These are phyloP conservation scores for Magnaporthiopsis rhizophila DNA, from an alignment of 2,329 filamentous ascomycete genomes.

Conservation along the genomic window DNA sequence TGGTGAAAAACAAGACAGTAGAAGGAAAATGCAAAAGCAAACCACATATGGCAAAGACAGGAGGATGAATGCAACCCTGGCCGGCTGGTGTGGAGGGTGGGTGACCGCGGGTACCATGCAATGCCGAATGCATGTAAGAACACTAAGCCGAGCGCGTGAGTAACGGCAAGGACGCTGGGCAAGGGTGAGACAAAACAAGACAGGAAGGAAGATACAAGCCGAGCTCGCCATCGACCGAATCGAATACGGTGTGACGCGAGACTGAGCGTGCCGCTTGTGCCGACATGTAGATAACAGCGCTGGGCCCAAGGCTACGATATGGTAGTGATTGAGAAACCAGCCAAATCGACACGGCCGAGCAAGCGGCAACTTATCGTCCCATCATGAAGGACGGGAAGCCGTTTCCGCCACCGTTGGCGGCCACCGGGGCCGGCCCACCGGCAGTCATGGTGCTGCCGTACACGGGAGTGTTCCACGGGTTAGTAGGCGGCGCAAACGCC, in stretches of 20 bases:
- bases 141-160: neutral
- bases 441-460: conserved; percentile 12
- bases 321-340: neutral
- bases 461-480: conserved; percentile 12
- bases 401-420: conserved; percentile 11
- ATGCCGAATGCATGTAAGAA: conserved; percentile 2
- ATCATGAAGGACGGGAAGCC: conserved; percentile 20
- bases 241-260: neutral
- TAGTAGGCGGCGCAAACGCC: conserved; percentile 12
- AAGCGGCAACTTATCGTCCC: conserved; percentile 13
- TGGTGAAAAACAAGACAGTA: neutral
- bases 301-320: neutral
- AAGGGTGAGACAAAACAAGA: neutral
- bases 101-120: neutral
- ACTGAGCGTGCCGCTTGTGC: neutral
- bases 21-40: neutral
- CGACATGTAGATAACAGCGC: neutral
- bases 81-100: no score
- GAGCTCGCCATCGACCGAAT: neutral
- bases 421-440: conserved; percentile 12
- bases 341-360: neutral
- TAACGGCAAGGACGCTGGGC: no score
- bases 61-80: neutral
- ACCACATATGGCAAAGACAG: neutral
- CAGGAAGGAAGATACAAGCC: neutral